Evolutionary conservation across 2,329 filamentous ascomycete genomes (phyloP), one percentile per base, ranked within the genome.

Genomic region (Aspergillus sp.): DNA sequence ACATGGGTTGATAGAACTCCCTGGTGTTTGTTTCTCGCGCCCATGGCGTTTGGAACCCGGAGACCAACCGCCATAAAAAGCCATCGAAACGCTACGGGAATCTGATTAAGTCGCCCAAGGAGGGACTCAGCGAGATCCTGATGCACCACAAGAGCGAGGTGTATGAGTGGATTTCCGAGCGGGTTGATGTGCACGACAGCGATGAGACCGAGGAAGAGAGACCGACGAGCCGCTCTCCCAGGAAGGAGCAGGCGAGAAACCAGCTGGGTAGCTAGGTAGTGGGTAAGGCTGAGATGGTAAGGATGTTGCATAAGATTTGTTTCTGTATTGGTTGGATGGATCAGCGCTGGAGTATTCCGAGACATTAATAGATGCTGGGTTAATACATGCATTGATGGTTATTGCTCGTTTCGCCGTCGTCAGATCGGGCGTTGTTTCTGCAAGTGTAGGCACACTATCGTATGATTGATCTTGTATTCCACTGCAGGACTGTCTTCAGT

Each of bases 11-110:
- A 11, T 38, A 80, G 60, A 86, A 90, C 70, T 94, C 90, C 0
- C 80, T 83, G 3, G 86, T 96, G 44, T 95, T 87, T 63, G 88
- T 96, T 16, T 83, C 87, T 1, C 75, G 80, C 22, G 79, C 86
- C 53, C 93, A 96, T 68, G 82, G 82, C 11, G 87, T 89, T 68
- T 96, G 90, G 87, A 76, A 71, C 55, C 22, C 22, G 22, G 82
- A 86, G 51, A 78, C 79, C 30, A 83, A 85, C 4, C 75, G 84
- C 17, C 78, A 68, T 7, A 76, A 76, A 46, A 82, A 81, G 60
- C 71, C 76, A 4, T 79, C 79, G 26, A 83, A 80, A 63, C 79
- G 82, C 50, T 84, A 84, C 61, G 83, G 83, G 4, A 71, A 71
- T 3, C 69, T 85, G 9, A 61, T 77, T 14, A 68, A 73, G 49